These are phyloP conservation scores for Candida yuanshanica DNA, from an alignment of 805 yeast genomes.

Conservation along the genomic window DNA sequence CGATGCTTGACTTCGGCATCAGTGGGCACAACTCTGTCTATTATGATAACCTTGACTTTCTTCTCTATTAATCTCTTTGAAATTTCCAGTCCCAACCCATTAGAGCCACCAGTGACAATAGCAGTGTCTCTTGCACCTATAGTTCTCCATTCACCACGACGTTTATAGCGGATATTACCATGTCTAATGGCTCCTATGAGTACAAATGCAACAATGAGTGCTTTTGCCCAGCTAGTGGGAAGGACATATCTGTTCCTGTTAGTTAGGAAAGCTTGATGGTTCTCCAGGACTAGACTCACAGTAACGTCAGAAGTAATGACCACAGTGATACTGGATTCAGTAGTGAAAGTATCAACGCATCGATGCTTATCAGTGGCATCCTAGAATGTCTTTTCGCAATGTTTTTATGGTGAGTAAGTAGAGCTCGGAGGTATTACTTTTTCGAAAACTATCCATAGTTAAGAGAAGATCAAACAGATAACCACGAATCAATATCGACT, in stretches of 20 bases:
- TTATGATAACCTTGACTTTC: slow-evolving; percentile 19
- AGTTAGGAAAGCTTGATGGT: no score
- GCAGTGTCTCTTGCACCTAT: slow-evolving; percentile 15
- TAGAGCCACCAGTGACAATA: slow-evolving; percentile 34
- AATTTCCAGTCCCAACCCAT: slow-evolving; percentile 30
- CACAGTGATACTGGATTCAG: slow-evolving; percentile 1
- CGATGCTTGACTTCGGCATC: slow-evolving; percentile 5
- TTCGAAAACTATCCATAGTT: no score
- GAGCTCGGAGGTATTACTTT: no score
- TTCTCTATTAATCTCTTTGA: slow-evolving; percentile 14
- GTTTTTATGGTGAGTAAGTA: no score
- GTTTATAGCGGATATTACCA: slow-evolving; percentile 11
- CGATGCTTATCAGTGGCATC: neutral
- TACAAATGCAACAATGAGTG: slow-evolving; percentile 1
- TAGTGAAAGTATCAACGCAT: neutral
- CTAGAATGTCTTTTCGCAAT: no score
- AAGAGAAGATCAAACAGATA: no score
- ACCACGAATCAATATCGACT: no score
- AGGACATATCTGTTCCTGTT: slow-evolving; percentile 4
- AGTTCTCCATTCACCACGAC: slow-evolving; percentile 18
- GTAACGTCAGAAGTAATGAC: neutral
- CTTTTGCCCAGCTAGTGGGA: slow-evolving; percentile 3
- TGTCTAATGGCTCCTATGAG: neutral
- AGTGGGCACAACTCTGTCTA: slow-evolving; percentile 23
- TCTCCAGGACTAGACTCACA: slow-evolving; percentile 10